A percentile compares a stretch with the other conserved stretches of the same genome.
Conservation (phyloP, 2,329 filamentous ascomycete genomes). For the Emericellopsis cladophorae region DNA sequence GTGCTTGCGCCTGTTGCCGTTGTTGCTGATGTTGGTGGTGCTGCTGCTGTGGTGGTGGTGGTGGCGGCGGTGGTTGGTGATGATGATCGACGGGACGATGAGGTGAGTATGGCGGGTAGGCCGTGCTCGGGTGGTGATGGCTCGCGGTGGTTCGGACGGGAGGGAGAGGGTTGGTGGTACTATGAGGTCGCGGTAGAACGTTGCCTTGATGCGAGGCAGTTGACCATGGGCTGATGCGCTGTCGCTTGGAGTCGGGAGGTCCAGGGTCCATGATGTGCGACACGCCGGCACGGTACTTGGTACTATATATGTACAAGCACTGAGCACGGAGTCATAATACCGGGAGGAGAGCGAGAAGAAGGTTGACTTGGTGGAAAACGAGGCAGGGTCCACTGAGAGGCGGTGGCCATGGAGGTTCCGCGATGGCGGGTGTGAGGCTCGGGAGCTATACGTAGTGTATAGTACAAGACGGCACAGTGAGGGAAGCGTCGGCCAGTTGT, state of each 20-base stretch:
- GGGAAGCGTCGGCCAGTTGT: neutral
- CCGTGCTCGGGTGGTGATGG: slow-evolving; percentile 10
- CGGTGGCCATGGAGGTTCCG: neutral
- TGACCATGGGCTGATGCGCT: slow-evolving; percentile 39
- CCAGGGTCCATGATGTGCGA: slow-evolving; percentile 42
- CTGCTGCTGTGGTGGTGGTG: slow-evolving; percentile 8
- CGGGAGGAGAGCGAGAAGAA: slow-evolving; percentile 9
- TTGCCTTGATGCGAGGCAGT: slow-evolving; percentile 31
- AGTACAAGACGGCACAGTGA: slow-evolving; percentile 2
- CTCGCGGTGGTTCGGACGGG: slow-evolving; percentile 6
- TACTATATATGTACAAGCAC: slow-evolving; percentile 20
- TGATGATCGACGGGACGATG: slow-evolving; percentile 4
- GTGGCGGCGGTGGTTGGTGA: slow-evolving; percentile 14
- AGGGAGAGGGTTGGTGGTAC: slow-evolving; percentile 8
- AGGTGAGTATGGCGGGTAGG: neutral
- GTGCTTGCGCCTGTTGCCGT: slow-evolving; percentile 15
- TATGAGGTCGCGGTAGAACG: slow-evolving; percentile 31
- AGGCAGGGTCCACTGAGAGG: slow-evolving; percentile 24
- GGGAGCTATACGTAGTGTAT: too few relatives aligned
- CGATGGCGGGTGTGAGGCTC: slow-evolving; percentile 1
- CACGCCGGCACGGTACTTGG: slow-evolving; percentile 4
- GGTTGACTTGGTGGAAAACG: slow-evolving; percentile 13
- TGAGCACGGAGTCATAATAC: slow-evolving; percentile 21
- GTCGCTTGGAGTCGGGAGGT: slow-evolving; percentile 46
- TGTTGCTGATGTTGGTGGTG: slow-evolving; percentile 16